Evolutionary conservation across 2,329 filamentous ascomycete species (phyloP).

Genomic region (Alternaria brassicae): DNA sequence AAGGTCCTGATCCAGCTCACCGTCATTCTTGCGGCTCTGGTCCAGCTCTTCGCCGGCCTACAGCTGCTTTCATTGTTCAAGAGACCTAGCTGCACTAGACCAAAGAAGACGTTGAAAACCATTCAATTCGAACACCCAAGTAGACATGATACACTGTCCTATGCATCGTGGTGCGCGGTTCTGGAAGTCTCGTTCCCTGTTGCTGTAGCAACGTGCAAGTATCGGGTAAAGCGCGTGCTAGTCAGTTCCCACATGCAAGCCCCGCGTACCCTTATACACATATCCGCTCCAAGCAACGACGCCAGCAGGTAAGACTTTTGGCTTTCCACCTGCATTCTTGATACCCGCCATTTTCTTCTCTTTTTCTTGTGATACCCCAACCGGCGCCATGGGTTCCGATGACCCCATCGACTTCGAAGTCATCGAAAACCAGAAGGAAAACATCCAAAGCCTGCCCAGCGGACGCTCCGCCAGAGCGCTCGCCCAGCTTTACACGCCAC

Average conservation of each 20-base stretch:
- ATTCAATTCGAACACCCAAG: too few species aligned
- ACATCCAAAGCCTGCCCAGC: constrained; percentile 90
- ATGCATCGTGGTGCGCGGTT: not conserved
- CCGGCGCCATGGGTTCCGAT: constrained; percentile 52
- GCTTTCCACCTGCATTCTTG: constrained; percentile 2
- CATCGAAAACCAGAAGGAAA: constrained; percentile 97
- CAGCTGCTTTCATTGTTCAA: too few species aligned
- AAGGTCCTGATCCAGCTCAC: too few species aligned
- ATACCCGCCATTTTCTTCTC: constrained; percentile 20
- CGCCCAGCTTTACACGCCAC: constrained; percentile 78
- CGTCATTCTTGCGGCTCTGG: too few species aligned
- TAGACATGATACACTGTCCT: not conserved
- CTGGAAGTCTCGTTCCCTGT: not conserved
- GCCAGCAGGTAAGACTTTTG: constrained; percentile 23
- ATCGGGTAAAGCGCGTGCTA: constrained; percentile 25
- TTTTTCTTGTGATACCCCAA: constrained; percentile 39
- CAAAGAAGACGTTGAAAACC: too few species aligned
- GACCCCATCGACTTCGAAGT: constrained; percentile 76
- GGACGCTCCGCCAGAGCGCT: constrained; percentile 90
- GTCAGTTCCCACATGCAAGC: constrained; percentile 24
- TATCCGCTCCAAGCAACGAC: constrained; percentile 23
- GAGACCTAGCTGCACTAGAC: too few species aligned
- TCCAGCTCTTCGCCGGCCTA: too few species aligned
- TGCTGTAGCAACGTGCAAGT: constrained; percentile 28
- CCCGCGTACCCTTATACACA: constrained; percentile 24